Percentiles rank a stretch among this genome's conserved stretches.
These are phyloP conservation scores for Mortierella alpina DNA, from an alignment of 192 early-diverging fungal genomes.

Conservation along the genomic window DNA sequence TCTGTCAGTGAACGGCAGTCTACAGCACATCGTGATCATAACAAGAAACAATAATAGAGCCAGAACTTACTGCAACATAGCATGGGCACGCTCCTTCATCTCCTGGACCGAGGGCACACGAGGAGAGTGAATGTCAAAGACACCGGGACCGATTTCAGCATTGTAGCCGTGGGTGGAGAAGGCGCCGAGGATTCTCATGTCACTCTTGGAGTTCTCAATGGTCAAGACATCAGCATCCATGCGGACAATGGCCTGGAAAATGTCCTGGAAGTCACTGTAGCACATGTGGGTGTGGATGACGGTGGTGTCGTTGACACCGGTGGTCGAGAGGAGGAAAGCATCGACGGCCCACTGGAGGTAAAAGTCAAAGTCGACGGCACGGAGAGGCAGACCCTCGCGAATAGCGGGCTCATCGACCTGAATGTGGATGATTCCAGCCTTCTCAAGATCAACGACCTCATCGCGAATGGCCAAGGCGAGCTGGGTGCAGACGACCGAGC, in stretches of 20 bases:
- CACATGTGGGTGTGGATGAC: slow-evolving; percentile 99
- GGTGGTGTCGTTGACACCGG: slow-evolving; percentile 85
- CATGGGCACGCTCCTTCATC: slow-evolving; percentile 85
- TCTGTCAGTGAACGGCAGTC: neutral
- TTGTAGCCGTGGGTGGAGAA: slow-evolving; percentile 88
- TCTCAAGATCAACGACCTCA: slow-evolving; percentile 94
- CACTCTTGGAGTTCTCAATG: slow-evolving; percentile 98
- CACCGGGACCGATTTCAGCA: slow-evolving; percentile 94
- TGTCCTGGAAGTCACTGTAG: slow-evolving; percentile 99
- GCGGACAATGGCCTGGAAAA: slow-evolving; percentile 91
- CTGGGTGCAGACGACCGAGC: slow-evolving; percentile 84
- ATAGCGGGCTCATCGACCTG: slow-evolving; percentile 99
- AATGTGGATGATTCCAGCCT: slow-evolving; percentile 91
- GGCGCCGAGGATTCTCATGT: slow-evolving; percentile 92
- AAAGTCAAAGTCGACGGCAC: slow-evolving; percentile 83
- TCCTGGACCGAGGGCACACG: slow-evolving; percentile 91
- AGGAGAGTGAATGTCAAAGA: slow-evolving; percentile 99
- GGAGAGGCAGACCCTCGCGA: slow-evolving; percentile 97
- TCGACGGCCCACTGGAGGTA: slow-evolving; percentile 98
- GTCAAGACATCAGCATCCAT: slow-evolving; percentile 98
- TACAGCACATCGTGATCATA: neutral
- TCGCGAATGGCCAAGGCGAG: slow-evolving; percentile 95
- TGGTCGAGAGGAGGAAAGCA: slow-evolving; percentile 90
- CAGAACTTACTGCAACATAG: slow-evolving; percentile 70
- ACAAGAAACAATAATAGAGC: neutral